Conservation (phyloP, 2,329 filamentous ascomycete species). For the Plectosphaerella sp. region DNA sequence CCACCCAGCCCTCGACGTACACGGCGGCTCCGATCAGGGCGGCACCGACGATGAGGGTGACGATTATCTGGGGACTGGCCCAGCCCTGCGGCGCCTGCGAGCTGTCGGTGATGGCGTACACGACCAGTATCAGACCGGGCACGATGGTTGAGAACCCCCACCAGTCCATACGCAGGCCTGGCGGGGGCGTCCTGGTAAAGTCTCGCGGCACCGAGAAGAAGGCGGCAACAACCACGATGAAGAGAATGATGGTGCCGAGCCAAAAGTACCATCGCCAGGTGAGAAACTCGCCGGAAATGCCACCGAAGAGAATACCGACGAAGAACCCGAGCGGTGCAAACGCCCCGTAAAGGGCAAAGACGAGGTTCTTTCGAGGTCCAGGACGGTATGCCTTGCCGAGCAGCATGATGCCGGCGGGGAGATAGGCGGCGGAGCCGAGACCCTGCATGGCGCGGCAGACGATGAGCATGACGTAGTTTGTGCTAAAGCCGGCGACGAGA, state of each 20-base stretch:
- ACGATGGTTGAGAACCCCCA: constrained; percentile 49
- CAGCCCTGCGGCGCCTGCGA: constrained; percentile 58
- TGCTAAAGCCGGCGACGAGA: constrained; percentile 65
- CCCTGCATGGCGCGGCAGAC: constrained; percentile 71
- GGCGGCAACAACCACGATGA: constrained; percentile 41
- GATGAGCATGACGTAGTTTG: constrained; percentile 65
- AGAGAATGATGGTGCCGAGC: constrained; percentile 45
- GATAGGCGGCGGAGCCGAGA: constrained; percentile 66
- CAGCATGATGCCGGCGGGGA: constrained; percentile 67
- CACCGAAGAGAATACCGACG: constrained; percentile 63
- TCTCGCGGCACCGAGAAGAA: constrained; percentile 33
- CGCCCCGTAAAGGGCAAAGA: constrained; percentile 56
- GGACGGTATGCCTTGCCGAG: constrained; percentile 65
- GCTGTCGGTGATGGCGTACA: constrained; percentile 64
- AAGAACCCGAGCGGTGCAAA: constrained; percentile 56
- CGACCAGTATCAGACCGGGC: constrained; percentile 55
- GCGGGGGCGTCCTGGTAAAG: constrained; percentile 16
- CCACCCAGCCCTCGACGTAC: constrained; percentile 61
- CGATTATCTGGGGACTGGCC: constrained; percentile 61
- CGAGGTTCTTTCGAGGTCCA: constrained; percentile 66
- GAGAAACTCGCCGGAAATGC: constrained; percentile 54
- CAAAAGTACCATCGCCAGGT: constrained; percentile 69
- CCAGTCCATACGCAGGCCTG: constrained; percentile 52
- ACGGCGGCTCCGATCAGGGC: constrained; percentile 46
- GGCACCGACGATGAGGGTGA: constrained; percentile 53